Conservation (phyloP, 768 basidiomycete genomes). For the Dentipellis fragilis region DNA sequence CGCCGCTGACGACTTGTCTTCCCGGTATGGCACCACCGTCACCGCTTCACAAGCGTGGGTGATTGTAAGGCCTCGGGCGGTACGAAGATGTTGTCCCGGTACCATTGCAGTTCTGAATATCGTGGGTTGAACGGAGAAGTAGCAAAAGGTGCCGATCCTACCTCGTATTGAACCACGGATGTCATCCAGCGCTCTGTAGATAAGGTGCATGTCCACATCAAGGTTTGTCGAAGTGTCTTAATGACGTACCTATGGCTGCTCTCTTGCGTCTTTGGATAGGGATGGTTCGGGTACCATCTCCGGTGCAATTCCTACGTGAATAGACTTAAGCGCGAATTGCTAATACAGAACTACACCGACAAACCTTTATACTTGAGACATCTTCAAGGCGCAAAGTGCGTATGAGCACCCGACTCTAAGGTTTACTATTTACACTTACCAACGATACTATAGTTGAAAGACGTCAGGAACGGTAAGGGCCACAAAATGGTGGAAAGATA, state of each 20-base stretch:
- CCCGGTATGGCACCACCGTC: no score
- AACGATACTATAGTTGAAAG: conserved; percentile 40
- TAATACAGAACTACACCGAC: background rate
- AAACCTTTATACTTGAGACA: no score
- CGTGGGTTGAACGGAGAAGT: background rate
- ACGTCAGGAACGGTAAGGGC: background rate
- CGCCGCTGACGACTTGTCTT: no score
- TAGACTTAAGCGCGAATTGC: background rate
- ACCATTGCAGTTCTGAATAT: conserved; percentile 64
- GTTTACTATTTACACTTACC: conserved; percentile 33
- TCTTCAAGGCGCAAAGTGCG: no score
- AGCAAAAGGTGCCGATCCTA: conserved; percentile 16
- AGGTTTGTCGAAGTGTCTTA: no score
- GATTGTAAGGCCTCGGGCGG: conserved; percentile 15
- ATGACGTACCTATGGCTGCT: conserved; percentile 46
- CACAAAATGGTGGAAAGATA: background rate
- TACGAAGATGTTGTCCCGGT: conserved; percentile 64
- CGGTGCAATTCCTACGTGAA: conserved; percentile 58
- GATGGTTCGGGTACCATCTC: conserved; percentile 52
- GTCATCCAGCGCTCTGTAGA: conserved; percentile 67
- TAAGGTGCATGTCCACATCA: background rate
- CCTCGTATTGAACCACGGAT: conserved; percentile 71
- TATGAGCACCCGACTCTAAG: no score
- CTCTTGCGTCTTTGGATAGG: conserved; percentile 20
- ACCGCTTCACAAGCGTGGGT: background rate